Conservation (phyloP, 768 basidiomycete genomes). For the Rhodosporidiobolus sp. region DNA sequence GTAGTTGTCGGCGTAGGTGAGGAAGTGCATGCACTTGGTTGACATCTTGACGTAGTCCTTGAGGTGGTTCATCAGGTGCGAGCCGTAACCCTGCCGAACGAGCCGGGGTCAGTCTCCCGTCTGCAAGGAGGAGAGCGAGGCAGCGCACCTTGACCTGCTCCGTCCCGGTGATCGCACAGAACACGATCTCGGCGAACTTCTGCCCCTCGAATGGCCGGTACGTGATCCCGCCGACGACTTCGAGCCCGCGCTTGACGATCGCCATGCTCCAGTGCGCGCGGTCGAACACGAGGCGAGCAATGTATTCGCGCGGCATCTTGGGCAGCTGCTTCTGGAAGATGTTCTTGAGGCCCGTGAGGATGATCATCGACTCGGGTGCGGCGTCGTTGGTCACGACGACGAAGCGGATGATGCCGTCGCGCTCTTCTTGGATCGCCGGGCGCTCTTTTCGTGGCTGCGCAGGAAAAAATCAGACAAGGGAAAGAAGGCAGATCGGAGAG, state of each 20-base stretch:
- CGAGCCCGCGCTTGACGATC: constrained; percentile 89
- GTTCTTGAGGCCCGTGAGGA: constrained; percentile 91
- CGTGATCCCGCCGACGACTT: constrained; percentile 96
- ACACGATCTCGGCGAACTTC: constrained; percentile 95
- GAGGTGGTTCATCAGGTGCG: constrained; percentile 97
- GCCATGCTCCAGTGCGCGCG: constrained; percentile 86
- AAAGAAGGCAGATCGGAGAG: too few relatives aligned
- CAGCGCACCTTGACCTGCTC: constrained; percentile 88
- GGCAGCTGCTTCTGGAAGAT: constrained; percentile 96
- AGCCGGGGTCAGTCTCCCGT: background rate
- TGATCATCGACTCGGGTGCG: constrained; percentile 67
- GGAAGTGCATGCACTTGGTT: constrained; percentile 85
- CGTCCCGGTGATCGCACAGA: constrained; percentile 92
- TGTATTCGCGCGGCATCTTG: constrained; percentile 98
- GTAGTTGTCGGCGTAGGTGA: constrained; percentile 98
- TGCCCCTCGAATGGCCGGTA: constrained; percentile 93
- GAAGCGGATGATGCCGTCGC: constrained; percentile 76
- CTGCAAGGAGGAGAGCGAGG: background rate
- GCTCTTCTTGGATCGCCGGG: constrained; percentile 72
- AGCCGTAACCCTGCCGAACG: constrained; percentile 80
- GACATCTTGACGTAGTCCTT: constrained; percentile 87
- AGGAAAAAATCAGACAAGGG: background rate
- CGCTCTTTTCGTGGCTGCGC: constrained; percentile 56
- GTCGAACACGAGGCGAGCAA: constrained; percentile 90
- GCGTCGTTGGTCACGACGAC: constrained; percentile 80